Conservation (phyloP, 2,329 filamentous ascomycete genomes). For the Nannizziopsis arthrosporioides region DNA sequence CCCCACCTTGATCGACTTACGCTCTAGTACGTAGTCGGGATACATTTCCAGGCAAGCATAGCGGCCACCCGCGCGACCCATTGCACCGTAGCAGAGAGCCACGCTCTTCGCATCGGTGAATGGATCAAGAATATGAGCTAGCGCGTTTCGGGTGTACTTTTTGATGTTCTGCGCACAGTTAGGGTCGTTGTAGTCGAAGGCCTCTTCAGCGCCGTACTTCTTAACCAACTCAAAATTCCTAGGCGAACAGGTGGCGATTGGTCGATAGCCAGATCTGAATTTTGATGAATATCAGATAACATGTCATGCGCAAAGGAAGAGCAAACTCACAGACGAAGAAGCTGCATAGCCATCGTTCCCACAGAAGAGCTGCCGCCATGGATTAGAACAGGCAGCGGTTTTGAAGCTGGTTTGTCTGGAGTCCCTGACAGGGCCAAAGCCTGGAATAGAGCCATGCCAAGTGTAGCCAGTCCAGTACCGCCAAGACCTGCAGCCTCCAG, state of each 20-base stretch:
- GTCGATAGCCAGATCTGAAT: slow-evolving; percentile 19
- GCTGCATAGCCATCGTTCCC: slow-evolving; percentile 30
- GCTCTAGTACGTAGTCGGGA: background rate
- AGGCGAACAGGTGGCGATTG: slow-evolving; percentile 28
- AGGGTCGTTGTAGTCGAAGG: slow-evolving; percentile 22
- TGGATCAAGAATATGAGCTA: slow-evolving; percentile 14
- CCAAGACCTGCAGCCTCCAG: slow-evolving; percentile 24
- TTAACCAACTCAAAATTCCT: slow-evolving; percentile 26
- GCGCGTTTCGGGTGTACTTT: slow-evolving; percentile 15
- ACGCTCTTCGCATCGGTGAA: slow-evolving; percentile 12
- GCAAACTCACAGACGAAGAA: slow-evolving; percentile 17
- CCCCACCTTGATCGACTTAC: slow-evolving; percentile 11
- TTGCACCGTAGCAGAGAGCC: slow-evolving; percentile 17
- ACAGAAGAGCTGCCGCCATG: slow-evolving; percentile 37
- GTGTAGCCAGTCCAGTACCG: slow-evolving; percentile 22
- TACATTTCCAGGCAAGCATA: slow-evolving; percentile 18
- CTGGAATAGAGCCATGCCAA: slow-evolving; percentile 24
- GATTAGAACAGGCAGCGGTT: slow-evolving; percentile 30
- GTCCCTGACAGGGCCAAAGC: slow-evolving; percentile 21
- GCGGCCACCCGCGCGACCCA: slow-evolving; percentile 17
- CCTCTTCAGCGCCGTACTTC: slow-evolving; percentile 26
- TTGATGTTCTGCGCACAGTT: slow-evolving; percentile 13
- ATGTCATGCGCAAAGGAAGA: background rate
- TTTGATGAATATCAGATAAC: slow-evolving; percentile 9
- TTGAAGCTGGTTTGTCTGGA: slow-evolving; percentile 14